Evolutionary conservation across 768 basidiomycete species (phyloP).

Genomic region (Auriscalpium orientale): DNA sequence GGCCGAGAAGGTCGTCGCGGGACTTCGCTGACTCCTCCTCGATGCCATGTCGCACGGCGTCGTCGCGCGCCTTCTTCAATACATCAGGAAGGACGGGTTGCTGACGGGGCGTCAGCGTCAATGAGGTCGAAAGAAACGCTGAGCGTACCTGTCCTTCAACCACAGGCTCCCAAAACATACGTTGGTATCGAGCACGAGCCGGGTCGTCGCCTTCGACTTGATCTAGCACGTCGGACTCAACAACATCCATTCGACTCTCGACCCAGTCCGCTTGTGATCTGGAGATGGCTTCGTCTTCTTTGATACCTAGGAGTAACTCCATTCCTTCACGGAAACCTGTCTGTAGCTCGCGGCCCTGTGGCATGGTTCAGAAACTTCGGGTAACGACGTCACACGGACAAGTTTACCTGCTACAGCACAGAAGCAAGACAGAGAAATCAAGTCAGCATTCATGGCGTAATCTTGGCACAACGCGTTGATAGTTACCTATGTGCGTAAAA

Average conservation of each 20-base stretch:
- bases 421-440: not conserved
- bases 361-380: not conserved
- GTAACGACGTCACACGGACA: not conserved
- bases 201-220: conserved; percentile 46
- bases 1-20: conserved; percentile 30
- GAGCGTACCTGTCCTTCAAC: conserved; percentile 56
- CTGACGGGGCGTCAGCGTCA: conserved; percentile 27
- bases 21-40: conserved; percentile 30
- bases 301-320: conserved; percentile 71
- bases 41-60: conserved; percentile 29
- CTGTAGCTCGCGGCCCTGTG: conserved; percentile 59
- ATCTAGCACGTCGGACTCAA: conserved; percentile 57
- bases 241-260: conserved; percentile 38
- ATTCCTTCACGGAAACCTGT: conserved; percentile 75
- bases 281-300: conserved; percentile 10
- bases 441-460: not conserved
- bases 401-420: not conserved
- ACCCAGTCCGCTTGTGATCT: conserved; percentile 9
- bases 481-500: not conserved
- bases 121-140: not conserved
- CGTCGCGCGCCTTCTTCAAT: conserved; percentile 40
- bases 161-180: conserved; percentile 74
- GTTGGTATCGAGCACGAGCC: conserved; percentile 58
- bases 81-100: conserved; percentile 54
- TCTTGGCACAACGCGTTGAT: too few relatives aligned